phyloP scores from a whole-genome alignment of 495 filamentous ascomycete species.

The Neurospora sublineolata region DNA sequence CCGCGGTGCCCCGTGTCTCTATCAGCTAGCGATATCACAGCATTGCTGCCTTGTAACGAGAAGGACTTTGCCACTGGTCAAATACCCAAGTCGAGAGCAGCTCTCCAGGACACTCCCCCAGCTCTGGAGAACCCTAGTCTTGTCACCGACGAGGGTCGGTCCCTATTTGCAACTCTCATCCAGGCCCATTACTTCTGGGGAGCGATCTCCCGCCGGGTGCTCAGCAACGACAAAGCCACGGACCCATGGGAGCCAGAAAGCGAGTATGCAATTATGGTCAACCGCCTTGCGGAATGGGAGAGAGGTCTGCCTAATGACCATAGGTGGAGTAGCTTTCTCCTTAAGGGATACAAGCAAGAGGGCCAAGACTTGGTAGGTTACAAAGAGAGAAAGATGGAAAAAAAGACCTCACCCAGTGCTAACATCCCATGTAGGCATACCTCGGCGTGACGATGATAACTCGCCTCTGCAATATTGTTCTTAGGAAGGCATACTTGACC shows the following conservation, averaged over 20 bases:
- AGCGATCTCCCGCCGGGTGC: constrained; percentile 31
- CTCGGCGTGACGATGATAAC: constrained; percentile 38
- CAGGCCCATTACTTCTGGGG: constrained; percentile 41
- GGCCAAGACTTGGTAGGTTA: constrained; percentile 29
- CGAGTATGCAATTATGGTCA: constrained; percentile 30
- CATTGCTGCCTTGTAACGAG: constrained; percentile 38
- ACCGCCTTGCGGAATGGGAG: constrained; percentile 31
- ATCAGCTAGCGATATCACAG: constrained; percentile 37
- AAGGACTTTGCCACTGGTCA: constrained; percentile 32
- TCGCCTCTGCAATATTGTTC: constrained; percentile 39
- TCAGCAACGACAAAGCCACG: constrained; percentile 24
- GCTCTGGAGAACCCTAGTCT: constrained; percentile 33
- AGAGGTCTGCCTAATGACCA: constrained; percentile 31
- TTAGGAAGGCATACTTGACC: constrained; percentile 35
- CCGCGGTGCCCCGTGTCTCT: constrained; percentile 34
- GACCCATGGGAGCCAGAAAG: constrained; percentile 31
- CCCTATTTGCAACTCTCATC: constrained; percentile 39
- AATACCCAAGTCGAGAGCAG: constrained; percentile 35
- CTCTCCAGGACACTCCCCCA: constrained; percentile 37
- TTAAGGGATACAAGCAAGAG: constrained; percentile 33
- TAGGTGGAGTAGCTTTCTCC: constrained; percentile 29
- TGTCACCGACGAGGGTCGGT: constrained; percentile 25
- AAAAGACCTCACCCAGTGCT: background rate
- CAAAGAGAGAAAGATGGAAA: background rate
- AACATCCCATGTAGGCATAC: constrained; percentile 26